Base-by-base conservation (phyloP, 108 stramenopile species). In the Pseudonitzschia multiseries region DNA sequence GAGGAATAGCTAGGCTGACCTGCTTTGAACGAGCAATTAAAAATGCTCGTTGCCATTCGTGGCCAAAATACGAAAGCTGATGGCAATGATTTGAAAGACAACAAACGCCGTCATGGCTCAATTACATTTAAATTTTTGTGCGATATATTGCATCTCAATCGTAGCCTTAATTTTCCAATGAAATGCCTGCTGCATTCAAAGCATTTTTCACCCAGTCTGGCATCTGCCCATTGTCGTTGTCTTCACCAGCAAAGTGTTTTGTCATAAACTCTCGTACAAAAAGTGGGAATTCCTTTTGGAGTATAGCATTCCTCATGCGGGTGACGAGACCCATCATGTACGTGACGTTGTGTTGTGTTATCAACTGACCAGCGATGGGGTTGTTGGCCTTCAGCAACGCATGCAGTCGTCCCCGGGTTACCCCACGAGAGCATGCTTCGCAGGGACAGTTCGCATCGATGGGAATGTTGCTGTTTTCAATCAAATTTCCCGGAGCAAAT, bases 301-400 rank as follows among this genome's bases (percentile, higher is more conserved):
- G 62, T 44, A 98, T 96, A 9, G 96, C 91, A 36, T 86, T 59
- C 70, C 98, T 86, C 98, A 99, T 99, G 27, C 74, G 63, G 2
- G 88, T 77, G 53, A 87, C 89, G 41, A 99, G 56, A 41, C 72
- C 40, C 93, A 96, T 93, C 96, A 99, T 96, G 74, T 97, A 99
- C 15, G 89, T 88, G 53, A 99, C 71, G 71, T 99, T 99, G 80
- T 99, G 98, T 68, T 93, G 88, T 33, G 97, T 98, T 68, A 99
- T 68, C 26, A 97, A 71, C 71, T 96, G 93, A 8, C 87, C 87
- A 32, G 91, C 96, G 2, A 95, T 22, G 20, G 92, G 79, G 80
- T 92, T 91, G 65, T 77, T 84, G 14, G 88, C 71, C 76, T 97
- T 95, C 31, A 97, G 70, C 78, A 96, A 79, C 3, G 79, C 68